These are phyloP conservation scores for Pseudopyricularia javanii DNA, from an alignment of 2,329 filamentous ascomycete genomes.

Conservation along the genomic window DNA sequence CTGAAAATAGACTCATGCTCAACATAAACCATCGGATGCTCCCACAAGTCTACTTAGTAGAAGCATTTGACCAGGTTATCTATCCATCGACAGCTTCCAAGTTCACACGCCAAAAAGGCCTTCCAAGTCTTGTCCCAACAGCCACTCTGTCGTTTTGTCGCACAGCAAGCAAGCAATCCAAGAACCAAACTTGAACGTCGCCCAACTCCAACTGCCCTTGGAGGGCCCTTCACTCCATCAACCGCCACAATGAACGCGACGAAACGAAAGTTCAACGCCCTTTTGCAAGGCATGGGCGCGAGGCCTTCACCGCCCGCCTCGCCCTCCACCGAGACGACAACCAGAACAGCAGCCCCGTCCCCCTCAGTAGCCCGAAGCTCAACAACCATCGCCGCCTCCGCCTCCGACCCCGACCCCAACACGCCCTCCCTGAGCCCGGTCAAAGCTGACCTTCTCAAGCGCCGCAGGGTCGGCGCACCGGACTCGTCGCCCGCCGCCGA, in stretches of 20 bases:
- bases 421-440: background rate
- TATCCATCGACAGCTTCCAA: too few species aligned
- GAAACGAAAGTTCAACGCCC: conserved; percentile 73
- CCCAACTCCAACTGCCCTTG: background rate
- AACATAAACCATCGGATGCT: too few species aligned
- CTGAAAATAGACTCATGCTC: too few species aligned
- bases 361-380: background rate
- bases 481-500: conserved; percentile 13
- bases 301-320: conserved; percentile 26
- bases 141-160: too few species aligned
- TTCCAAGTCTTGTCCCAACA: too few species aligned
- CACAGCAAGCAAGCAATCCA: background rate
- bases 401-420: background rate
- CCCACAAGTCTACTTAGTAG: too few species aligned
- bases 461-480: conserved; percentile 35
- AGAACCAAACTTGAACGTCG: background rate
- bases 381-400: conserved; percentile 9
- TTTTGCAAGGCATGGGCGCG: conserved; percentile 55
- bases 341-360: background rate
- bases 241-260: conserved; percentile 51
- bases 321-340: conserved; percentile 11
- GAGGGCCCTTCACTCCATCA: background rate
- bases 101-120: too few species aligned
- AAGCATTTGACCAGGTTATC: too few species aligned
- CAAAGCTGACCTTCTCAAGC: conserved; percentile 32